Evolutionary conservation across 768 basidiomycete species (phyloP).

Genomic region (Rhizopogon vulgaris): DNA sequence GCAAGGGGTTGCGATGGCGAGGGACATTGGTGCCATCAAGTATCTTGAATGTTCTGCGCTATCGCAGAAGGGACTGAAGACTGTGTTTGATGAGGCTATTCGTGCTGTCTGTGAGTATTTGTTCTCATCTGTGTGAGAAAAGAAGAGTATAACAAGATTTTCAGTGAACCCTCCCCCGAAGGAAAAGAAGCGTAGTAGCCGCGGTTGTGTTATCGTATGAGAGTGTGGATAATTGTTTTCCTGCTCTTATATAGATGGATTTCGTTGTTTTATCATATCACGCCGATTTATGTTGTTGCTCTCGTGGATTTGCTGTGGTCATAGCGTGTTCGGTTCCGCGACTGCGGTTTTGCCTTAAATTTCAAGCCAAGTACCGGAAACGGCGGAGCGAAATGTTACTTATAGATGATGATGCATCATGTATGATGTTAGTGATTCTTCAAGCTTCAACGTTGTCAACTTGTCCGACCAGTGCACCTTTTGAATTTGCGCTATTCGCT

Average conservation of each 20-base stretch:
- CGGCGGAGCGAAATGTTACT: not conserved
- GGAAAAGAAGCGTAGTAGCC: constrained; percentile 40
- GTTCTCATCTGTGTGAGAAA: constrained; percentile 1
- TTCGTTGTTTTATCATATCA: constrained; percentile 38
- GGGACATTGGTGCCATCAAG: constrained; percentile 94
- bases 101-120: constrained; percentile 80
- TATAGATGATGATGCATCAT: too few species aligned
- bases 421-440: not conserved
- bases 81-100: constrained; percentile 98
- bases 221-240: constrained; percentile 18
- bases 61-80: constrained; percentile 98
- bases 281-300: constrained; percentile 66
- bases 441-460: not conserved
- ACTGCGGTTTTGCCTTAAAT: constrained; percentile 11
- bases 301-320: constrained; percentile 19
- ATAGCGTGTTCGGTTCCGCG: constrained; percentile 23
- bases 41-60: constrained; percentile 94
- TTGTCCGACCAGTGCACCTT: not conserved
- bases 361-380: not conserved
- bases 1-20: constrained; percentile 85
- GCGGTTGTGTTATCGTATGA: constrained; percentile 72
- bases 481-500: not conserved
- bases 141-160: constrained; percentile 4
- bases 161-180: constrained; percentile 73
- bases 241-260: constrained; percentile 25